Conservation (phyloP, 495 filamentous ascomycete species). For the Aspergillus sparsus region DNA sequence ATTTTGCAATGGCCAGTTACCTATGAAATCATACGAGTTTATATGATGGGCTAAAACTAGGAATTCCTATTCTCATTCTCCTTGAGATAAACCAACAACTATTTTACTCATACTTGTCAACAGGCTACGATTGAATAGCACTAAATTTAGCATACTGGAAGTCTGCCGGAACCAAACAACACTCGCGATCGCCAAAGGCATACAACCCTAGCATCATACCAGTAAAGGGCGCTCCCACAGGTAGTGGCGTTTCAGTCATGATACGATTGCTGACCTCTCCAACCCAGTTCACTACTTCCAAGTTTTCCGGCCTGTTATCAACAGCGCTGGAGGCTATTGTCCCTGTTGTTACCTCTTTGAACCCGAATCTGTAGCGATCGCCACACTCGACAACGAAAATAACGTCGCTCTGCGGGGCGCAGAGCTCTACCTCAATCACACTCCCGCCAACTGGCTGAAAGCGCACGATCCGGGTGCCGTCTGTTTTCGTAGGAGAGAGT, state of each 20-base stretch:
- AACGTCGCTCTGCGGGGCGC: conserved; percentile 7
- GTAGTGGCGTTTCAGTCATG: conserved; percentile 36
- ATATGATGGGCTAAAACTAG: no score
- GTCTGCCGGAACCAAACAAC: conserved; percentile 43
- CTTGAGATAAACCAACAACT: no score
- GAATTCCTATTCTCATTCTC: no score
- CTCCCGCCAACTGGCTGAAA: conserved; percentile 2
- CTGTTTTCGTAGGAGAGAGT: conserved; percentile 6
- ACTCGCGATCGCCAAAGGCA: conserved; percentile 44
- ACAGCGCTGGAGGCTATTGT: background rate
- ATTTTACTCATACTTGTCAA: no score
- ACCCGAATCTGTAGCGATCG: conserved; percentile 32
- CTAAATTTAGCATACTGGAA: conserved; percentile 39
- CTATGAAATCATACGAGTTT: no score
- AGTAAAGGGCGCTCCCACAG: conserved; percentile 40
- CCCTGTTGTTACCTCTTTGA: conserved; percentile 18
- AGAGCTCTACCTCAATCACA: background rate
- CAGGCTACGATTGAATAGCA: no score
- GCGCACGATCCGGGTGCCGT: conserved; percentile 14
- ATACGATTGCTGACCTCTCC: conserved; percentile 28
- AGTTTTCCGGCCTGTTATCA: background rate
- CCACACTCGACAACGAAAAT: conserved; percentile 24
- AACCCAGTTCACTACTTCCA: conserved; percentile 25
- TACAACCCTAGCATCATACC: conserved; percentile 50
- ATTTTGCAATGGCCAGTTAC: no score